A percentile compares a stretch with the other conserved stretches of the same genome.
Conservation (phyloP, 2,329 filamentous ascomycete genomes). For the Ascosphaera pollenicola region DNA sequence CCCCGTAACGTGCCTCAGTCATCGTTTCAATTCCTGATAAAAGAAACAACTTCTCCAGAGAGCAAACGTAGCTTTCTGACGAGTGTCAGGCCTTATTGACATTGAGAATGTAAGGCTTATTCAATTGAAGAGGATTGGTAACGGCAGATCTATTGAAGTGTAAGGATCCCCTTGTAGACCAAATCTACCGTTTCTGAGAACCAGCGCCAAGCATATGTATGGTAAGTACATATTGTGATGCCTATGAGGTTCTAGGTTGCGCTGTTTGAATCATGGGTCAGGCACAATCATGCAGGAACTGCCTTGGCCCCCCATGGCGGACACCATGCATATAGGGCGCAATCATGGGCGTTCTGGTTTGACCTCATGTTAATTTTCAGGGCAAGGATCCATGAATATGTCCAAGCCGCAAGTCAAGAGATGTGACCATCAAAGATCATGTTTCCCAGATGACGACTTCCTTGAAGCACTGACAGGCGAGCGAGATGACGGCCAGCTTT, state of each 20-base stretch:
- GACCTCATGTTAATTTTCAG: not conserved
- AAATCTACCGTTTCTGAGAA: not conserved
- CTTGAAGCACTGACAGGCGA: slow-evolving; percentile 10
- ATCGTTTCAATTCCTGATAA: not conserved
- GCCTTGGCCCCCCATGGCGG: not conserved
- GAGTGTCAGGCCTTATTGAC: not conserved
- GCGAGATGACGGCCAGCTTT: too few relatives aligned
- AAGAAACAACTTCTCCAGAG: not conserved
- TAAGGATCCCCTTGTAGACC: not conserved
- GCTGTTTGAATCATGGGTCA: too few relatives aligned
- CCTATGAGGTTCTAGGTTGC: too few relatives aligned
- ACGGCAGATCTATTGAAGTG: not conserved
- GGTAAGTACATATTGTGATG: not conserved
- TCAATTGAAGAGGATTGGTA: not conserved
- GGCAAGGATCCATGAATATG: not conserved
- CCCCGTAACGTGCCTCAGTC: not conserved
- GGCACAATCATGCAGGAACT: not conserved
- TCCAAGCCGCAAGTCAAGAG: not conserved
- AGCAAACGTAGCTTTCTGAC: not conserved
- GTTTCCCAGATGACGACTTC: not conserved
- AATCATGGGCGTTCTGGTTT: not conserved
- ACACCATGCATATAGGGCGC: not conserved
- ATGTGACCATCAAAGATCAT: not conserved
- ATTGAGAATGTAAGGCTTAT: not conserved
- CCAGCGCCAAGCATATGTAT: not conserved